phyloP scores from a whole-genome alignment of 345 rosid species.

The Camelina hispida region DNA sequence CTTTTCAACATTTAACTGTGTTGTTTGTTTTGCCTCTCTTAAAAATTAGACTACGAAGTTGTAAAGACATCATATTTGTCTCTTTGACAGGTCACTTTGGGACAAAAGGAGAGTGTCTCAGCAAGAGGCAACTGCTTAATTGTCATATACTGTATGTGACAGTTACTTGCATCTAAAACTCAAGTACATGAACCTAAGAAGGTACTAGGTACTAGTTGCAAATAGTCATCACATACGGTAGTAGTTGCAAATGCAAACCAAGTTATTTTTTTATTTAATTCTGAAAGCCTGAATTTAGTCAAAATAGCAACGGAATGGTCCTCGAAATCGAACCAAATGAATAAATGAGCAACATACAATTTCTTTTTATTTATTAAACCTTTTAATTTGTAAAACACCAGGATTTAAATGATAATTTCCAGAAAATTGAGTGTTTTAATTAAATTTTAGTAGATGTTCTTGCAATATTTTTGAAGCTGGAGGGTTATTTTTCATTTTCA shows the following conservation, averaged over 20 bases:
- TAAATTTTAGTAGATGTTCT: neutral
- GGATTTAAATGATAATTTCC: neutral
- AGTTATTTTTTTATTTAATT: neutral
- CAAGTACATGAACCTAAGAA: slow-evolving; percentile 15
- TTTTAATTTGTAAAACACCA: neutral
- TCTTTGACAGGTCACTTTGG: neutral
- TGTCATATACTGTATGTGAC: neutral
- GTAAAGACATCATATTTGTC: no score
- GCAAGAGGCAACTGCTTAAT: neutral
- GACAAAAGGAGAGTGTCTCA: slow-evolving; percentile 6
- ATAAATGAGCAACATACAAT: neutral
- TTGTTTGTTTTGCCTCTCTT: no score
- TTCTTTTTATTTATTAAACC: neutral
- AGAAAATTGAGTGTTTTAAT: neutral
- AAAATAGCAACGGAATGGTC: no score
- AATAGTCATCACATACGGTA: no score
- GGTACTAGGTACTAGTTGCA: neutral
- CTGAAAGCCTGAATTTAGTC: neutral
- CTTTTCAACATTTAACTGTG: neutral
- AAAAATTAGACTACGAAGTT: no score
- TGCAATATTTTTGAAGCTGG: neutral
- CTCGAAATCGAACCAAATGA: neutral
- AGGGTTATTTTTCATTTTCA: neutral
- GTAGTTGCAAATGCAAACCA: no score
- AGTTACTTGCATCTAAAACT: slow-evolving; percentile 7